phyloP scores from a whole-genome alignment of 306 rosid genomes.

The Cicer cuneatum region DNA sequence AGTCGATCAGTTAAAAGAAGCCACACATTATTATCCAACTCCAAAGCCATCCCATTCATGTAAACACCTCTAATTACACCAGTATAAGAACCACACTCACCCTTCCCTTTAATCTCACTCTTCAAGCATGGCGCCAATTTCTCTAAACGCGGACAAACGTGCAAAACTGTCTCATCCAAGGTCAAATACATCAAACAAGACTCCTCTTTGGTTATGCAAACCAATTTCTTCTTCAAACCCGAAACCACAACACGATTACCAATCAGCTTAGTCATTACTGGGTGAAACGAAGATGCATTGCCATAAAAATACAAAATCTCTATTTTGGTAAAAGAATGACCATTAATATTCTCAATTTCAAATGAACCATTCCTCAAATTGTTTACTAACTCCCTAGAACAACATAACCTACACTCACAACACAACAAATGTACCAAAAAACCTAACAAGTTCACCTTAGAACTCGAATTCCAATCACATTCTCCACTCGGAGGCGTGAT shows the following conservation, averaged over 20 bases:
- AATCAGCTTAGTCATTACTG: slow-evolving; percentile 64
- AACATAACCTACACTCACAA: slow-evolving; percentile 68
- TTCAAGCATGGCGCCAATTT: slow-evolving; percentile 37
- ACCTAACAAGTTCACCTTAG: slow-evolving; percentile 54
- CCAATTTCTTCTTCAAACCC: slow-evolving; percentile 73
- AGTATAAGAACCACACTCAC: slow-evolving; percentile 71
- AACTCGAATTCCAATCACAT: slow-evolving; percentile 34
- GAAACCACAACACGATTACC: slow-evolving; percentile 55
- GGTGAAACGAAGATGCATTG: slow-evolving; percentile 72
- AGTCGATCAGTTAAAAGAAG: slow-evolving; percentile 76
- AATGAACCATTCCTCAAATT: slow-evolving; percentile 40
- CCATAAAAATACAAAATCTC: slow-evolving; percentile 67
- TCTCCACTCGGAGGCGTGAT: slow-evolving; percentile 40
- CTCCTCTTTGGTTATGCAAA: slow-evolving; percentile 59
- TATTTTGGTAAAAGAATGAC: slow-evolving; percentile 61
- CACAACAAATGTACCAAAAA: slow-evolving; percentile 62
- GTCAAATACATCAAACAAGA: slow-evolving; percentile 75
- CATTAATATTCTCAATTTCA: slow-evolving; percentile 38
- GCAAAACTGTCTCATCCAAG: slow-evolving; percentile 57
- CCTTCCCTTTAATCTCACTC: slow-evolving; percentile 51
- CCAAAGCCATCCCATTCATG: slow-evolving; percentile 90
- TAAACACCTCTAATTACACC: slow-evolving; percentile 71
- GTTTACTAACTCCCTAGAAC: slow-evolving; percentile 44
- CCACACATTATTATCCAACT: slow-evolving; percentile 89
- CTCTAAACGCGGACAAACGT: slow-evolving; percentile 46